A percentile compares a stretch with the other conserved stretches of the same genome.
Conservation (phyloP, 768 basidiomycete species). For the Nidularia pulvinata region DNA sequence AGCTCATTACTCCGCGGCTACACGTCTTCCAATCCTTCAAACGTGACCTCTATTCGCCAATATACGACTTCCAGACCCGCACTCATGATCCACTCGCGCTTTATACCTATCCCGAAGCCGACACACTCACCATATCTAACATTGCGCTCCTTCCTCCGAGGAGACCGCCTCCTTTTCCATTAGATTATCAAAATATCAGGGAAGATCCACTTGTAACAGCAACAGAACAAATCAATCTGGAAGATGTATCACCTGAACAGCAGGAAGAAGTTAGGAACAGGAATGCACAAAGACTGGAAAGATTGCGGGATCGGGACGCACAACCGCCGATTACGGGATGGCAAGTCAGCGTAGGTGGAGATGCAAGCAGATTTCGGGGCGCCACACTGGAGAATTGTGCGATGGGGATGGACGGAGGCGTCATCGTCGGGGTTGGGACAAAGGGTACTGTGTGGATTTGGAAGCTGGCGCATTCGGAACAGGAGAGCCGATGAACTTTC, state of each 20-base stretch:
- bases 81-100: constrained; percentile 55
- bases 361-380: background rate
- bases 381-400: constrained; percentile 31
- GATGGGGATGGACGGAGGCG: constrained; percentile 39
- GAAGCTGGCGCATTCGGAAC: constrained; percentile 11
- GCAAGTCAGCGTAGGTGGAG: constrained; percentile 10
- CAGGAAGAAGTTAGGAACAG: background rate
- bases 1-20: constrained; percentile 29
- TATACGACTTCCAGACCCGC: too few relatives aligned
- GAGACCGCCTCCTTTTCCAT: constrained; percentile 37
- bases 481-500: too few relatives aligned
- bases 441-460: constrained; percentile 40
- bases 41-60: too few relatives aligned
- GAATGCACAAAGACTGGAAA: too few relatives aligned
- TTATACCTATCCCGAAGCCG: constrained; percentile 34
- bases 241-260: background rate
- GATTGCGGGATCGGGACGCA: background rate
- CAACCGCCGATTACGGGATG: constrained; percentile 14
- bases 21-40: constrained; percentile 43
- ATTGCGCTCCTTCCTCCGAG: constrained; percentile 43
- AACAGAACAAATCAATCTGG: constrained; percentile 3
- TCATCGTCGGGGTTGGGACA: constrained; percentile 37
- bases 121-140: constrained; percentile 42
- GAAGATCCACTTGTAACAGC: constrained; percentile 9
- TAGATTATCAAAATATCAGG: constrained; percentile 15